Base-by-base conservation (phyloP, 176 grass and related monocot genomes). In the Aegilops speltoides region DNA sequence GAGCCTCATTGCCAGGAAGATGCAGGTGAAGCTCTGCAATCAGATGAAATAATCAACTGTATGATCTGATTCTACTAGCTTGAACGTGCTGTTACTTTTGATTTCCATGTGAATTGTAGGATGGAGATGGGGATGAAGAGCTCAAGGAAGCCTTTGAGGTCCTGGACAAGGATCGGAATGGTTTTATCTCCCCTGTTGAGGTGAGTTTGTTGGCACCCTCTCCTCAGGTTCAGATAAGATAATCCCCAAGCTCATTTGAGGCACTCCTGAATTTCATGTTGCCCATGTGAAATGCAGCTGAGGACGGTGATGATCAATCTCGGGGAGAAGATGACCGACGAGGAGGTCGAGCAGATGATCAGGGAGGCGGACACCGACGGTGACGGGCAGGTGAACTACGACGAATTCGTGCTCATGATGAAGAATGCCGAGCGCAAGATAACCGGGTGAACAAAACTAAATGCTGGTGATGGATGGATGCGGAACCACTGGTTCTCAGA, bases 101-200 rank as follows among this genome's bases (percentile, higher is more conserved):
- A n/a, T 43, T 43, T 41, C 22, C 69, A 22, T 5, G 12, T 8
- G 54, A 59, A 2, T 73, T 67, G 62, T 52, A 97, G 95, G 92
- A 95, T 19, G 77, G 83, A 0, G 89, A 95, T 45, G 86, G 38
- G 0, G 92, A 97, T 4, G 95, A 97, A 50, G 95, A 93, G 75
- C 85, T 97, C 22, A 95, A 86, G 68, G 92, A 95, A 91, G 92
- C 95, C 40, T 97, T 97, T 10, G 81, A 91, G 41, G 89, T 97
- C 54, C 93, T 97, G 13, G 95, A 97, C 70, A 93, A 86, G 77
- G 95, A 97, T 33, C 75, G 79, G n/a, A 93, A 97, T 52, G 95
- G 92, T 16, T 95, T 95, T 7, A 97, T 97, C 78, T 97, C 95
- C 68, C 86, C 85, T 45, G 48, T 17, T 45, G 95, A 97, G 95